phyloP scores from a whole-genome alignment of 306 rosid species.

The Parietaria judaica region DNA sequence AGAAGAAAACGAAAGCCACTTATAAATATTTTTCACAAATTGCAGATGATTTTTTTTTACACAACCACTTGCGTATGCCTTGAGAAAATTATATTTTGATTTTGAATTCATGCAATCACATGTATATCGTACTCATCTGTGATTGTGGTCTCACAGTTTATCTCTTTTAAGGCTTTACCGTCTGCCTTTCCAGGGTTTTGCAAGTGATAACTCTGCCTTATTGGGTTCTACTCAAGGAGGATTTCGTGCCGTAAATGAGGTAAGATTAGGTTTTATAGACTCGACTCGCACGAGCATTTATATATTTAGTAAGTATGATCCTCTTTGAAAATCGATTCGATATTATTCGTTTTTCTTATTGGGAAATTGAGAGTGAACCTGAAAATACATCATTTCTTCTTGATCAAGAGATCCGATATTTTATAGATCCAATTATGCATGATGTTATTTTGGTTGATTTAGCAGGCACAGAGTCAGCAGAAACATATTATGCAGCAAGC shows the following conservation, averaged over 20 bases:
- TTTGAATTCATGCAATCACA: slow-evolving; percentile 5
- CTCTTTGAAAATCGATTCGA: not conserved
- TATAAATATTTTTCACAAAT: not conserved
- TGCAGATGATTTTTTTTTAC: too few relatives aligned
- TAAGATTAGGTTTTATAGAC: slow-evolving; percentile 15
- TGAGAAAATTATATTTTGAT: not conserved
- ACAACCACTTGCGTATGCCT: not conserved
- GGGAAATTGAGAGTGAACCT: not conserved
- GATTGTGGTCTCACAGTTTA: not conserved
- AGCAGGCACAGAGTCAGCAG: slow-evolving; percentile 74
- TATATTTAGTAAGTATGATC: not conserved
- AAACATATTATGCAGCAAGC: too few relatives aligned
- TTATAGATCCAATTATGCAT: not conserved
- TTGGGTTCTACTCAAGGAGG: slow-evolving; percentile 61
- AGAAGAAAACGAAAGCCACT: not conserved
- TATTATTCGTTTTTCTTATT: not conserved
- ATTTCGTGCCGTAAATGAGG: slow-evolving; percentile 64
- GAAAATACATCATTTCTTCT: not conserved
- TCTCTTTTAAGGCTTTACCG: not conserved
- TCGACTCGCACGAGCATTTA: too few relatives aligned
- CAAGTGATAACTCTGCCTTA: slow-evolving; percentile 55
- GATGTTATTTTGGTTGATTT: too few relatives aligned
- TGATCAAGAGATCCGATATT: not conserved
- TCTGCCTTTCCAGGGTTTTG: slow-evolving; percentile 51
- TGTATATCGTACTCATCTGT: not conserved